These are phyloP conservation scores for Fraxinus floribunda DNA, from an alignment of 305 asterid genomes.

Conservation along the genomic window DNA sequence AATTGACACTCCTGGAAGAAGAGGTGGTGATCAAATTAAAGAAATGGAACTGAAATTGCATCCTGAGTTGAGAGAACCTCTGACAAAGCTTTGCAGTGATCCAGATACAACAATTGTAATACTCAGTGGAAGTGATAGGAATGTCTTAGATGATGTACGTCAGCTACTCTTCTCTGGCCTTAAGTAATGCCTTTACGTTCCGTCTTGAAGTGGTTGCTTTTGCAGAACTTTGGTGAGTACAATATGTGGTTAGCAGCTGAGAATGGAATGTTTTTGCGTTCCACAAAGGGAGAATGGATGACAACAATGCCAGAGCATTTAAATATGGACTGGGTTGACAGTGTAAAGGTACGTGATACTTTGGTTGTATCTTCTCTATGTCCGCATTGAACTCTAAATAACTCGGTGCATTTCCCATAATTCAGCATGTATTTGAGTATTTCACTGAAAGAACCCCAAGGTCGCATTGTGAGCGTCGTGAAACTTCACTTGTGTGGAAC, in stretches of 20 bases:
- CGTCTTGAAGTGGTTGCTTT: constrained; percentile 29
- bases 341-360: constrained; percentile 59
- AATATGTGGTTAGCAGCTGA: constrained; percentile 99
- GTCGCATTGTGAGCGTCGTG: constrained; percentile 84
- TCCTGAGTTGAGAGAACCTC: constrained; percentile 69
- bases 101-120: constrained; percentile 88
- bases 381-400: constrained; percentile 26
- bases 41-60: constrained; percentile 95
- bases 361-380: constrained; percentile 8
- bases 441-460: constrained; percentile 99
- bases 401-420: constrained; percentile 23
- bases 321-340: constrained; percentile 97
- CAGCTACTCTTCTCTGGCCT: constrained; percentile 19
- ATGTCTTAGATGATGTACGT: constrained; percentile 73
- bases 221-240: constrained; percentile 86
- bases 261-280: constrained; percentile 95
- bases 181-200: constrained; percentile 8
- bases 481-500: constrained; percentile 96
- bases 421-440: constrained; percentile 94
- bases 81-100: constrained; percentile 66
- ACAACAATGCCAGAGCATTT: constrained; percentile 99
- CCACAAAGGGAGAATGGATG: constrained; percentile 92
- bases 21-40: constrained; percentile 89
- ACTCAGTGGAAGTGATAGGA: constrained; percentile 90
- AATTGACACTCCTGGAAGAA: constrained; percentile 75